Evolutionary conservation across 2,329 filamentous ascomycete genomes (phyloP), one percentile per base, ranked within the genome.

Genomic region (Ascochyta lentis): DNA sequence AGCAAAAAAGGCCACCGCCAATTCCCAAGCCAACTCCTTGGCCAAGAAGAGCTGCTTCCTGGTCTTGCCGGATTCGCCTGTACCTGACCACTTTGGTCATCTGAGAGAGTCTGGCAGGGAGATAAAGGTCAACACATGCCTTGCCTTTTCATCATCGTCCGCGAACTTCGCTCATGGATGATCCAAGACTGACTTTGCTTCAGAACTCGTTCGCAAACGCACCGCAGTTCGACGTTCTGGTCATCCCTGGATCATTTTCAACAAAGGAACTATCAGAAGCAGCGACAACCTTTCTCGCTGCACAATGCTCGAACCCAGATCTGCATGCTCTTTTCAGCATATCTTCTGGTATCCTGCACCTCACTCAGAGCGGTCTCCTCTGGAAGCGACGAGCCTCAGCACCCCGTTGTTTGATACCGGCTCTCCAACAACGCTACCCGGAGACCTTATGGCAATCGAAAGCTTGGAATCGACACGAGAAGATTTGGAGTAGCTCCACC

Each of bases 61-160:
- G 65, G 68, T 67, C 68, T 55, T 49, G 70, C 68, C 62, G 68
- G 70, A 70, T 70, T 71, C 66, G 62, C 64, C 66, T 63, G 63
- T 64, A 66, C 62, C 67, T 68, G 67, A 50, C 61, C 68, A 39
- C 53, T 42, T 57, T 61, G 64, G 66, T 63, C 64, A 68, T 69
- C 62, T 69, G 56, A 66, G 63, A 70, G 66, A 70, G 54, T 70
- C 70, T 74, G 67, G 70, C 71, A 65, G 62, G 68, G 70, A 74
- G 69, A 64, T 59, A 73, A 73, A 74, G 70, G 71, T 73, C 65
- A 71, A 69, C 61, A 67, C 60, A 58, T 54, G 38, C 67, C 68
- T 59, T 40, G 26, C 33, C n/a, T 50, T 34, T 35, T 40, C 48
- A 40, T 57, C 58, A 56, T 42, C 41, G 38, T 37, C 35, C 49